phyloP scores from a whole-genome alignment of 441 rosid species.

The Aquilaria agallochum region DNA sequence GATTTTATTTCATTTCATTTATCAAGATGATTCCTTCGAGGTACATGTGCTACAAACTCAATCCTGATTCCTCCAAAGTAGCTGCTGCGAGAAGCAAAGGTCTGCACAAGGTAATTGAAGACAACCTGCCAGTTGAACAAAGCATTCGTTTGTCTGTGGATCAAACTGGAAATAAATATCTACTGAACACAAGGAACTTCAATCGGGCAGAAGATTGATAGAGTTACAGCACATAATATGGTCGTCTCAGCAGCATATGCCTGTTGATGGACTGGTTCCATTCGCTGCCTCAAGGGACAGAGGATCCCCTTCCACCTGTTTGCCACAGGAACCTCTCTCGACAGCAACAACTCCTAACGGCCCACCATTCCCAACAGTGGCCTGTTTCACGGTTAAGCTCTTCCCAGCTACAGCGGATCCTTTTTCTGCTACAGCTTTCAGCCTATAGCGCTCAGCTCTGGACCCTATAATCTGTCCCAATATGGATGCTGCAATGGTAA shows the following conservation, averaged over 20 bases:
- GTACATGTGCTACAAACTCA: conserved; percentile 12
- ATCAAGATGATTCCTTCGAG: conserved; percentile 73
- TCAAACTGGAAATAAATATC: too few relatives aligned
- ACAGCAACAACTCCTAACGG: conserved; percentile 28
- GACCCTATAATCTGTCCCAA: conserved; percentile 75
- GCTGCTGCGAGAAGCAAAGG: too few relatives aligned
- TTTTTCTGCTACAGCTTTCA: conserved; percentile 37
- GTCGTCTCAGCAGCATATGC: conserved; percentile 33
- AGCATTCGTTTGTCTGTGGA: too few relatives aligned
- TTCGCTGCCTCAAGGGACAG: conserved; percentile 29
- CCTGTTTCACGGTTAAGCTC: background rate
- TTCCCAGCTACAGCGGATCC: conserved; percentile 17
- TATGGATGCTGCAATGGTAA: conserved; percentile 64
- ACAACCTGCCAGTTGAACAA: background rate
- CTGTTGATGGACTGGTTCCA: conserved; percentile 27
- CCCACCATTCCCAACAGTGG: conserved; percentile 12
- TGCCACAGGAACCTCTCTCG: conserved; percentile 30
- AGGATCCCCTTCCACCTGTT: conserved; percentile 34
- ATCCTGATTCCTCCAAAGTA: too few relatives aligned
- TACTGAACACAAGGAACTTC: too few relatives aligned
- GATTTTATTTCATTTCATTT: conserved; percentile 81
- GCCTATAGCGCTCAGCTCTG: conserved; percentile 67
- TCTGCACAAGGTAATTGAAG: too few relatives aligned
- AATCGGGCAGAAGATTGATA: background rate
- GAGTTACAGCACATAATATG: background rate